Percentiles rank a stretch among this genome's conserved stretches.
Evolutionary conservation across 352 stramenopile genomes (phyloP).

Genomic region (Phytophthora colocasiae): DNA sequence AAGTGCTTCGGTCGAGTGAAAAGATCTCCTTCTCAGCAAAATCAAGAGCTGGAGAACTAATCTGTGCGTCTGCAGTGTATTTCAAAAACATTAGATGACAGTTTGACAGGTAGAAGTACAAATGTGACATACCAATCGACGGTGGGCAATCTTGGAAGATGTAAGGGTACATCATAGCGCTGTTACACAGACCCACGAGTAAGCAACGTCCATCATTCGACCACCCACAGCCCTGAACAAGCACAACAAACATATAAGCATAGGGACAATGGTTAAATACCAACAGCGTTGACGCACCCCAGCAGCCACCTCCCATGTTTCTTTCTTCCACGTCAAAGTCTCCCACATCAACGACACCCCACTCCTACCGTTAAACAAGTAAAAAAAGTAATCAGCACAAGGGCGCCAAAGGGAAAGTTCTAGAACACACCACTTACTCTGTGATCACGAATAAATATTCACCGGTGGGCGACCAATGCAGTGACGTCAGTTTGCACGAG

Average conservation of each 20-base stretch:
- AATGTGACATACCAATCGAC: conserved; percentile 51
- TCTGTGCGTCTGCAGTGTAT: conserved; percentile 59
- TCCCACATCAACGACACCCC: conserved; percentile 82
- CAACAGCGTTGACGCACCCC: conserved; percentile 39
- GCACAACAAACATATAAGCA: not conserved
- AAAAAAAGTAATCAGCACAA: not conserved
- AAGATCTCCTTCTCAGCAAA: conserved; percentile 68
- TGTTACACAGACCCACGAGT: conserved; percentile 70
- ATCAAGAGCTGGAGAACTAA: conserved; percentile 74
- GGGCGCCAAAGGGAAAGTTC: not conserved
- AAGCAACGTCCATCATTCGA: conserved; percentile 74
- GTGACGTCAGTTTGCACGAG: conserved; percentile 46
- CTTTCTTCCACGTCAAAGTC: conserved; percentile 79
- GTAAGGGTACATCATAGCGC: conserved; percentile 71
- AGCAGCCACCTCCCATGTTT: conserved; percentile 77
- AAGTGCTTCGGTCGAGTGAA: conserved; percentile 68
- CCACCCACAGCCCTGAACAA: conserved; percentile 66
- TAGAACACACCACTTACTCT: conserved; percentile 44
- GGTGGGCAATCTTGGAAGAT: conserved; percentile 65
- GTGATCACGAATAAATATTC: conserved; percentile 84
- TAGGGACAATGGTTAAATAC: not conserved
- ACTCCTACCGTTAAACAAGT: conserved; percentile 32
- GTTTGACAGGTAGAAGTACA: not conserved
- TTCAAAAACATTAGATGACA: too few species aligned
- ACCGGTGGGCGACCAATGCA: conserved; percentile 85